Percentiles rank a stretch among this genome's conserved stretches.
phyloP scores from a whole-genome alignment of 164 flowering plant genomes.

The Stephania yunnanensis region DNA sequence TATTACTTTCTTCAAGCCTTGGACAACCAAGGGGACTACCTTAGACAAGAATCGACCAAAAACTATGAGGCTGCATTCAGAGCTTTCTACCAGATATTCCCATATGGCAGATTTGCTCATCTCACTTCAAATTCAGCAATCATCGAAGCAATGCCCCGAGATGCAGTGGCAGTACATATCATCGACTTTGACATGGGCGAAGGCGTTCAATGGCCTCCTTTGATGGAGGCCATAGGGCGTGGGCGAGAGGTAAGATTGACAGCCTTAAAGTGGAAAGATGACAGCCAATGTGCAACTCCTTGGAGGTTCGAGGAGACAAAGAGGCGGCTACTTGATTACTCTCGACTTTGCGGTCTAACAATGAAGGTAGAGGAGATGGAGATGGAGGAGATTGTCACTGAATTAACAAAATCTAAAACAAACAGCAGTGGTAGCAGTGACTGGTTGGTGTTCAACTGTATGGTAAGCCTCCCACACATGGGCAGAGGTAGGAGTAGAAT shows the following conservation, averaged over 20 bases:
- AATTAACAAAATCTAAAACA: slow-evolving; percentile 23
- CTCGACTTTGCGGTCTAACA: slow-evolving; percentile 28
- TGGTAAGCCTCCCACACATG: slow-evolving; percentile 35
- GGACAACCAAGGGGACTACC: slow-evolving; percentile 26
- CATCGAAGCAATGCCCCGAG: slow-evolving; percentile 43
- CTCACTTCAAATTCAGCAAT: slow-evolving; percentile 45
- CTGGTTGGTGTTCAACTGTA: slow-evolving; percentile 39
- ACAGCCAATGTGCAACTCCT: not conserved
- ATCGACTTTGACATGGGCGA: slow-evolving; percentile 52
- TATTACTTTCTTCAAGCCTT: slow-evolving; percentile 25
- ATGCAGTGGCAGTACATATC: slow-evolving; percentile 33
- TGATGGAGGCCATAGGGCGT: slow-evolving; percentile 36
- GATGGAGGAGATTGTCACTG: slow-evolving; percentile 32
- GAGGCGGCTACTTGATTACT: slow-evolving; percentile 32
- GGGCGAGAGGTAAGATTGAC: slow-evolving; percentile 27
- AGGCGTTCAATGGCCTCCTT: slow-evolving; percentile 55
- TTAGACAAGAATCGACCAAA: slow-evolving; percentile 41
- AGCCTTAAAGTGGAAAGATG: slow-evolving; percentile 28
- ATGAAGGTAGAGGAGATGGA: slow-evolving; percentile 39
- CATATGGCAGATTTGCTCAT: slow-evolving; percentile 48
- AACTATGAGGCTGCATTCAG: slow-evolving; percentile 34
- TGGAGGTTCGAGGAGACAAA: slow-evolving; percentile 36
- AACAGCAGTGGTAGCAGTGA: slow-evolving; percentile 21
- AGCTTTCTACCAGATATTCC: slow-evolving; percentile 42
- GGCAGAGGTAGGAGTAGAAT: slow-evolving; percentile 20